Conservation (phyloP, 805 yeast species). For the Metschnikowia colocasiae region DNA sequence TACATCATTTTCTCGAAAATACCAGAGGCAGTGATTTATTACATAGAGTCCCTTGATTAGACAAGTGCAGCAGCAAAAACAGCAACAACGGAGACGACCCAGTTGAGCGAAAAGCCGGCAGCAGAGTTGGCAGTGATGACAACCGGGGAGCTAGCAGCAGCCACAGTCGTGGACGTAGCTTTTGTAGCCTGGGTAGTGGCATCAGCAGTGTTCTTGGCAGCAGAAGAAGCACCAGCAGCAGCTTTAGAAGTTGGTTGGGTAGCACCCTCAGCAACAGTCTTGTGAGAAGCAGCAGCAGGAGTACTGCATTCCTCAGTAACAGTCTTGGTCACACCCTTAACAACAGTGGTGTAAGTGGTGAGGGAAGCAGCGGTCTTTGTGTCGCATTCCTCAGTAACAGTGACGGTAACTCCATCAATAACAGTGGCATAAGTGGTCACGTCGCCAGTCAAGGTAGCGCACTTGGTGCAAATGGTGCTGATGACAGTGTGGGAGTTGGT, state of each 20-base stretch:
- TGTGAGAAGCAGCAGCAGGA: constrained; percentile 1
- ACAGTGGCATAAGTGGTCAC: constrained; percentile 14
- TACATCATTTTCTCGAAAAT: too few species aligned
- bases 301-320: constrained; percentile 5
- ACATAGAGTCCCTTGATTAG: too few species aligned
- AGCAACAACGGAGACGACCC: background rate
- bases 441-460: constrained; percentile 11
- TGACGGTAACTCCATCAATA: constrained; percentile 5
- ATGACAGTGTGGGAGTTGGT: constrained; percentile 10
- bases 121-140: constrained; percentile 4
- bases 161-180: constrained; percentile 2
- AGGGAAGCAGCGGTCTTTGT: constrained; percentile 2
- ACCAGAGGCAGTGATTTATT: too few species aligned
- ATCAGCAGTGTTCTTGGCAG: background rate
- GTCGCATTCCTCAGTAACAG: constrained; percentile 11
- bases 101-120: background rate
- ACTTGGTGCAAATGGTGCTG: constrained; percentile 13
- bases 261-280: background rate
- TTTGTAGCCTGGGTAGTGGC: constrained; percentile 2
- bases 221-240: background rate
- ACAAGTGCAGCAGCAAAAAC: background rate
- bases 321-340: constrained; percentile 6
- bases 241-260: background rate
- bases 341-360: constrained; percentile 12
- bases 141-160: constrained; percentile 1